Conservation (phyloP, 2,329 filamentous ascomycete genomes). For the Parafenestella ontariensis region DNA sequence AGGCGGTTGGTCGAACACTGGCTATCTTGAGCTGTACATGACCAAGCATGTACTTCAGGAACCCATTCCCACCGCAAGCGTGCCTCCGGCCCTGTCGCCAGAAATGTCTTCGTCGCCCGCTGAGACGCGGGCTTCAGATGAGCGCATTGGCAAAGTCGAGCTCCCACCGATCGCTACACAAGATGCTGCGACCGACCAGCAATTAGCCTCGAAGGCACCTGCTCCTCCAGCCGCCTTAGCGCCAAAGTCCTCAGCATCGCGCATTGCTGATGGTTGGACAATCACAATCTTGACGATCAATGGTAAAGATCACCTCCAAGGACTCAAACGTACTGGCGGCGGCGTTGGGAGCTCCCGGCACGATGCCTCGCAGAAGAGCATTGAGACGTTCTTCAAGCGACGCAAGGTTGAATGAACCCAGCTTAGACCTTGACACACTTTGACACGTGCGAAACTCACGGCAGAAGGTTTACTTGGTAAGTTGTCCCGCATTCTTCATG, state of each 20-base stretch:
- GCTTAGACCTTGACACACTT: background rate
- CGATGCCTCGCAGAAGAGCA: conserved; percentile 76
- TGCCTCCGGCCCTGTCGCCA: background rate
- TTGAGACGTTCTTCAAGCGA: conserved; percentile 80
- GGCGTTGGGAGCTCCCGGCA: conserved; percentile 81
- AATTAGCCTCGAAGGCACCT: background rate
- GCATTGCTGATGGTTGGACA: conserved; percentile 49
- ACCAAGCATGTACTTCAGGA: conserved; percentile 1
- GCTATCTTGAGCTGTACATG: conserved; percentile 62
- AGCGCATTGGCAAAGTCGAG: conserved; percentile 1
- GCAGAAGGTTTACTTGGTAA: conserved; percentile 22
- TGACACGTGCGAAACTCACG: background rate
- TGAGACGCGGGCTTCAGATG: conserved; percentile 1
- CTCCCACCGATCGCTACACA: background rate
- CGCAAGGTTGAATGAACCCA: conserved; percentile 50
- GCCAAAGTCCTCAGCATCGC: background rate
- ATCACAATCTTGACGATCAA: conserved; percentile 70
- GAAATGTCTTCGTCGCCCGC: conserved; percentile 2
- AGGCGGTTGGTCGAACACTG: conserved; percentile 71
- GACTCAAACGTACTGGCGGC: conserved; percentile 79
- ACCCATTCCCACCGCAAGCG: background rate
- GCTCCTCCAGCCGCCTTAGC: background rate
- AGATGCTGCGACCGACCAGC: background rate
- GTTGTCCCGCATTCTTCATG: conserved; percentile 10
- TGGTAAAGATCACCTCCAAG: conserved; percentile 72